These are phyloP conservation scores for Bjerkandera adusta DNA, from an alignment of 1,284 basidiomycete genomes.

Conservation along the genomic window DNA sequence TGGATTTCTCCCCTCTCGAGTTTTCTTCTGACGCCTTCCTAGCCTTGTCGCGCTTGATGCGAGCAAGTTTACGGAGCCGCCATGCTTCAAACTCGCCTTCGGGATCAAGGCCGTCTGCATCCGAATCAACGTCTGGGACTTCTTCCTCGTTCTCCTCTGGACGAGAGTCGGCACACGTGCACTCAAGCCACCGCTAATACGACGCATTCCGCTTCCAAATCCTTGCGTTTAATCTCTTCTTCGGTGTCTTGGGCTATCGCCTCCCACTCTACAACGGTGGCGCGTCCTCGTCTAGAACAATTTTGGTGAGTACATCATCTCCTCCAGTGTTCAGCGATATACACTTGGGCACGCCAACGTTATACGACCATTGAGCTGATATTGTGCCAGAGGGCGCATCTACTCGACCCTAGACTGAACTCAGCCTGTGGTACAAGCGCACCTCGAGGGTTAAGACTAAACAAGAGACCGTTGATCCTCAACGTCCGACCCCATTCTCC, in stretches of 20 bases:
- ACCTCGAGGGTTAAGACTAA: too few relatives aligned
- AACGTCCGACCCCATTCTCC: too few relatives aligned
- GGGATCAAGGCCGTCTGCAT: constrained; percentile 92
- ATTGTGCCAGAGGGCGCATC: too few relatives aligned
- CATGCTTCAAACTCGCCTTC: constrained; percentile 93
- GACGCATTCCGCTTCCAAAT: constrained; percentile 65
- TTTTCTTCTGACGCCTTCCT: constrained; percentile 75
- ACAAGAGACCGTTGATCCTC: too few relatives aligned
- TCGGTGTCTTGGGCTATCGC: constrained; percentile 65
- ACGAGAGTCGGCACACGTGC: constrained; percentile 3
- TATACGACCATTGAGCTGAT: too few relatives aligned
- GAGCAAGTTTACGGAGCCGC: constrained; percentile 88
- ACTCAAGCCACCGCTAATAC: background rate
- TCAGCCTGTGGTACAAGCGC: too few relatives aligned
- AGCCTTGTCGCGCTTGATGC: constrained; percentile 92
- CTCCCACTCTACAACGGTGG: constrained; percentile 65
- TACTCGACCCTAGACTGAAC: too few relatives aligned
- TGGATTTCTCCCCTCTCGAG: constrained; percentile 90
- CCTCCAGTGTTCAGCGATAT: constrained; percentile 24
- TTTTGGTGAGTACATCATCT: constrained; percentile 5
- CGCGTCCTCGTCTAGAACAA: constrained; percentile 68
- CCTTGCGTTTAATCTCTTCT: constrained; percentile 60
- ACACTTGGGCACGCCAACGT: constrained; percentile 87
- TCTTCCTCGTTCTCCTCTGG: constrained; percentile 84
- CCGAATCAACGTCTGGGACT: constrained; percentile 88